Base-by-base conservation (phyloP, 345 rosid species). In the Eucalyptus fibrosa region DNA sequence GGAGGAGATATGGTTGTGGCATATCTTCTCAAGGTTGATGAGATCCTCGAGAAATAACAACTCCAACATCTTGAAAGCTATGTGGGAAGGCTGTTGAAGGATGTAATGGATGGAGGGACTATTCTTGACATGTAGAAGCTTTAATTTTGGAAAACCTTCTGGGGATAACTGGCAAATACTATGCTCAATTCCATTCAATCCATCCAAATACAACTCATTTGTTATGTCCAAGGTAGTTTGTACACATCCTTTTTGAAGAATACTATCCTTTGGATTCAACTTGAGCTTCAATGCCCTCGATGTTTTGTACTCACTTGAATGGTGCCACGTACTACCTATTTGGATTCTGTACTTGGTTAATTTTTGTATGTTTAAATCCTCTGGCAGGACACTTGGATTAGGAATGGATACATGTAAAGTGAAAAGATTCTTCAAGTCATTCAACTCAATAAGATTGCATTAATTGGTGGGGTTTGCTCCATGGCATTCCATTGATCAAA, bases 231-330 rank as follows among this genome's bases (percentile, higher is more conserved):
- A 59, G 13, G 6, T 5, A 26, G n/a, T 59, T 26, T 11, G 65
- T 5, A 59, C 6, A 6, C 15, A 59, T 59, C n/a, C 65, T 59
- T 59, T 59, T 0, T 59, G 65, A 59, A 59, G 65, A 59, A 59
- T 59, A 26, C 5, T 4, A 0, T 1, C 3, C 12, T 1, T 24
- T 59, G 65, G 65, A 10, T 12, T 1, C 15, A 59, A 59, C 65
- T 59, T 59, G 6, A 59, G 14, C n/a, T 59, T 3, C 65, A 59
- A 59, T 26, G n/a, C 12, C 14, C n/a, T 59, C 2, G n/a, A 59
- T 26, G 13, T 10, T 59, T 59, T 59, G 1, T 5, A 51, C 55
- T 51, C 13, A 5, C 14, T 26, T 59, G n/a, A 26, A 15, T 5
- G 5, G 65, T 12, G 14, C 65, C 7, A 11, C 13, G 26, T 11